phyloP scores from a whole-genome alignment of 1,284 basidiomycete genomes.

The Fistulina hepatica region DNA sequence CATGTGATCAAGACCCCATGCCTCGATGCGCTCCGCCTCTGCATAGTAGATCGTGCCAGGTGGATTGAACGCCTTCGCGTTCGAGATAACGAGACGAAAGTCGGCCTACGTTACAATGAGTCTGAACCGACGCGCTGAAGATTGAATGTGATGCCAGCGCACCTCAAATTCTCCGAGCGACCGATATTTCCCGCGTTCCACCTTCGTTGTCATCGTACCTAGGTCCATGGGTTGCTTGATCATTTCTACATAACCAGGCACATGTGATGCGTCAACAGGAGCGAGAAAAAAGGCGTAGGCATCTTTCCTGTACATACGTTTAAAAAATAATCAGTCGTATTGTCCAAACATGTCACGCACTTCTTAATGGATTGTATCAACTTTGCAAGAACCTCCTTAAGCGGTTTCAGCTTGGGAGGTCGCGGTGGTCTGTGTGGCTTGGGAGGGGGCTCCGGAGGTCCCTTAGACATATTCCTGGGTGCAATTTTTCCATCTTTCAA shows the following conservation, averaged over 20 bases:
- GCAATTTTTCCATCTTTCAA: slow-evolving; percentile 32
- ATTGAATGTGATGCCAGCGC: slow-evolving; percentile 20
- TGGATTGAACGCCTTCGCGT: slow-evolving; percentile 67
- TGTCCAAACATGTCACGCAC: slow-evolving; percentile 28
- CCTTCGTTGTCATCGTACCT: slow-evolving; percentile 65
- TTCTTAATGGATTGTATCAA: slow-evolving; percentile 66
- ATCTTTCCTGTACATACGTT: slow-evolving; percentile 50
- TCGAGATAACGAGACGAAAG: slow-evolving; percentile 57
- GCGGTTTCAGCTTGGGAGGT: slow-evolving; percentile 62
- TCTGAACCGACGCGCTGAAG: slow-evolving; percentile 1
- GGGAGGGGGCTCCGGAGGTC: slow-evolving; percentile 20
- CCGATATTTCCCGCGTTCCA: slow-evolving; percentile 52
- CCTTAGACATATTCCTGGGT: slow-evolving; percentile 27
- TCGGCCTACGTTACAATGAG: slow-evolving; percentile 36
- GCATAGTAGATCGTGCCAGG: slow-evolving; percentile 58
- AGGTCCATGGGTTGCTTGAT: slow-evolving; percentile 75
- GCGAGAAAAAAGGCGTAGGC: slow-evolving; percentile 76
- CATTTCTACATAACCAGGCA: slow-evolving; percentile 59
- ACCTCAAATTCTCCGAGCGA: slow-evolving; percentile 70
- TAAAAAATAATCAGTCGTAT: slow-evolving; percentile 13
- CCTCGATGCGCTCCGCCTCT: slow-evolving; percentile 60
- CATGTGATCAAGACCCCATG: slow-evolving; percentile 62
- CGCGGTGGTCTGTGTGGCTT: slow-evolving; percentile 35
- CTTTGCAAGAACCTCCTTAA: slow-evolving; percentile 59
- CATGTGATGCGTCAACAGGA: slow-evolving; percentile 55